Percentiles rank a stretch among this genome's conserved stretches.
These are phyloP conservation scores for Sphaceloma murrayae DNA, from an alignment of 2,329 filamentous ascomycete genomes.

Conservation along the genomic window DNA sequence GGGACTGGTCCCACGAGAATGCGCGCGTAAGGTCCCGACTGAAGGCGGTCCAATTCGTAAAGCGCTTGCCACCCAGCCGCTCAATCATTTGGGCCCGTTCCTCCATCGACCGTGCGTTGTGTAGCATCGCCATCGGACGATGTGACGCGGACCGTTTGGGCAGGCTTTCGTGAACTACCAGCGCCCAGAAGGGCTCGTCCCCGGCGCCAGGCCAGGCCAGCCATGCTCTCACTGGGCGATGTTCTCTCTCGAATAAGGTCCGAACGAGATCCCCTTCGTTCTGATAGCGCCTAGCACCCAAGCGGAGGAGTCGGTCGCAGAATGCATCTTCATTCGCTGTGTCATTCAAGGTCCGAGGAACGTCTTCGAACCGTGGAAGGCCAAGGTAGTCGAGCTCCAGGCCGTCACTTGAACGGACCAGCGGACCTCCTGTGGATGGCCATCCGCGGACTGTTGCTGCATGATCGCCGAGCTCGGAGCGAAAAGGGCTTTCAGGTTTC, in stretches of 20 bases:
- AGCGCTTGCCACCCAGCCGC: neutral
- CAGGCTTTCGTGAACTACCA: no score
- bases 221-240: no score
- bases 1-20: neutral
- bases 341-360: conserved; percentile 73
- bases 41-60: neutral
- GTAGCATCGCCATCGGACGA: no score
- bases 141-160: neutral
- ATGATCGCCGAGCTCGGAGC: neutral
- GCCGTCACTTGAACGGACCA: conserved; percentile 42
- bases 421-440: neutral
- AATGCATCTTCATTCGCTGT: neutral
- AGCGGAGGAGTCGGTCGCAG: neutral
- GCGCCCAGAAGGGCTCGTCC: no score
- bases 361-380: conserved; percentile 80
- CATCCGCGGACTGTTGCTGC: neutral
- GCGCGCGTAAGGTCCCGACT: neutral
- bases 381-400: conserved; percentile 95
- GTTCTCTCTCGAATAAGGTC: no score
- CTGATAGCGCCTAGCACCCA: neutral
- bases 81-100: neutral
- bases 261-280: no score
- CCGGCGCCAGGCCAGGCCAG: no score
- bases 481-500: neutral
- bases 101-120: neutral